These are phyloP conservation scores for Esteya vermicola DNA, from an alignment of 2,329 filamentous ascomycete species.

Conservation along the genomic window DNA sequence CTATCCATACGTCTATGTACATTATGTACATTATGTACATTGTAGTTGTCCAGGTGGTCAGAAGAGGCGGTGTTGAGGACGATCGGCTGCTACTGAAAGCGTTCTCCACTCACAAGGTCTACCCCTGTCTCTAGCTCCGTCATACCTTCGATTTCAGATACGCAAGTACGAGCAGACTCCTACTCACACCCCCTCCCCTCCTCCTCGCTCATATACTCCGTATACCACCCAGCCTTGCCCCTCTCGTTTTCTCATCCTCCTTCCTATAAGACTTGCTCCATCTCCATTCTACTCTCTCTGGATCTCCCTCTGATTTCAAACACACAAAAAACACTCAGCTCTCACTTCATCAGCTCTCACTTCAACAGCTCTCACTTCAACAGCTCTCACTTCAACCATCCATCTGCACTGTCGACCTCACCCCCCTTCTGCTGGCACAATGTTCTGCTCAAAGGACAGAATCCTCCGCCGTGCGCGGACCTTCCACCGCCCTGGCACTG, in stretches of 20 bases:
- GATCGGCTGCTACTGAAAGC: neutral
- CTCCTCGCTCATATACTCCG: neutral
- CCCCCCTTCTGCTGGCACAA: neutral
- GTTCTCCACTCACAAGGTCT: too few relatives aligned
- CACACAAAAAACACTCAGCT: too few relatives aligned
- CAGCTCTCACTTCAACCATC: too few relatives aligned
- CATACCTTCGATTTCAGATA: neutral
- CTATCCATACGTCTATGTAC: neutral
- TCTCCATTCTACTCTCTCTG: neutral
- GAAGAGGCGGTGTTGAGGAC: neutral
- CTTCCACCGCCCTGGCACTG: neutral
- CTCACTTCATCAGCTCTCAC: too few relatives aligned
- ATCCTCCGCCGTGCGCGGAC: constrained; percentile 1
- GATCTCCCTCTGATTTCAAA: neutral
- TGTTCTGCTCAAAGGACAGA: neutral
- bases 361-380: too few relatives aligned
- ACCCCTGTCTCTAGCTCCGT: neutral
- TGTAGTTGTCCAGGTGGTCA: neutral
- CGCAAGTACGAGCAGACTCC: too few relatives aligned
- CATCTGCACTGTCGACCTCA: neutral
- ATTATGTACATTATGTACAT: neutral
- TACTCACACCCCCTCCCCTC: neutral
- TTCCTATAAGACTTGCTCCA: neutral
- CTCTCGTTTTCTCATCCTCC: neutral
- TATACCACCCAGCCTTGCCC: neutral